phyloP scores from a whole-genome alignment of 306 rosid genomes.

The Dryas drummondii region DNA sequence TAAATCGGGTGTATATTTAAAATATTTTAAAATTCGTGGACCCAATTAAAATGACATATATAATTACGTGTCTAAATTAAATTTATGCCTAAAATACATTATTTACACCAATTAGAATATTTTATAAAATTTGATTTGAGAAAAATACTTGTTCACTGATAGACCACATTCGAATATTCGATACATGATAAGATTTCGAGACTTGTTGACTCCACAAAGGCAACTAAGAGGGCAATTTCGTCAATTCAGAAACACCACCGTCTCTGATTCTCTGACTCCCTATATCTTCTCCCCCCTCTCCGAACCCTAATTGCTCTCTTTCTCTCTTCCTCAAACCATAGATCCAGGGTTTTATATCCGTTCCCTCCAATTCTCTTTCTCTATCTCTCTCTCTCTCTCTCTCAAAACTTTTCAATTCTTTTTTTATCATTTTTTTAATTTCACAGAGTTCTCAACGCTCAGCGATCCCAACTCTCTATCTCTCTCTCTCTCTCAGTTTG shows the following conservation, averaged over 20 bases:
- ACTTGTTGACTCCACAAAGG: too few relatives aligned
- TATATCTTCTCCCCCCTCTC: not conserved
- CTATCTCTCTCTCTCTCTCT: not conserved
- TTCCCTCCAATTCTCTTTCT: not conserved
- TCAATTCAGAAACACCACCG: not conserved
- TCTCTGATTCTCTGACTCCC: not conserved
- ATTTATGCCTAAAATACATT: too few relatives aligned
- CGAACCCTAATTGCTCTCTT: not conserved
- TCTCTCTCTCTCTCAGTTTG: not conserved
- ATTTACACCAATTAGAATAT: too few relatives aligned
- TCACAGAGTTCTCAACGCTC: constrained; percentile 7
- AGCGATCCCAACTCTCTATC: not conserved
- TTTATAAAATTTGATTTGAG: too few relatives aligned
- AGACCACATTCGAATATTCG: too few relatives aligned
- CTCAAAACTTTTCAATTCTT: not conserved
- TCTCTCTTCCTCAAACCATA: constrained; percentile 23
- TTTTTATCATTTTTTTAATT: constrained; percentile 3
- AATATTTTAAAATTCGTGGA: too few relatives aligned
- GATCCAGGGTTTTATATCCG: constrained; percentile 50
- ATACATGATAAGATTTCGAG: too few relatives aligned
- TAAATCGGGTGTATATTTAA: too few relatives aligned
- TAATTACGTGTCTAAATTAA: too few relatives aligned
- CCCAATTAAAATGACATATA: too few relatives aligned
- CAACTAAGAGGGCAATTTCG: not conserved
- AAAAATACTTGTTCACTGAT: too few relatives aligned